Evolutionary conservation across 2,329 filamentous ascomycete species (phyloP).

Genomic region (Lachnellula subtilissima): DNA sequence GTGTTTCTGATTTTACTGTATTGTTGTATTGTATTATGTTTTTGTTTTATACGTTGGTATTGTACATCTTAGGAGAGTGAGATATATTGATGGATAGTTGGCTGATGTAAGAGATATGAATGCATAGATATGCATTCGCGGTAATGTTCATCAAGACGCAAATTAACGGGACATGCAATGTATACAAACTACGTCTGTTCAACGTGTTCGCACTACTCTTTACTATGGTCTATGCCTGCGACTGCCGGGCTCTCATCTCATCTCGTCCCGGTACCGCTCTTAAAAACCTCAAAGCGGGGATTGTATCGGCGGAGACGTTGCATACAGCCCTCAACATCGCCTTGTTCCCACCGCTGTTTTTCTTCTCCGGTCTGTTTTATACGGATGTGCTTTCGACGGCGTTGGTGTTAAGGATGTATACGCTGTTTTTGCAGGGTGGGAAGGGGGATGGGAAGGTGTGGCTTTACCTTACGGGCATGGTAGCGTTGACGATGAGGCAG

Average conservation of each 20-base stretch:
- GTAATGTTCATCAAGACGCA: constrained; percentile 35
- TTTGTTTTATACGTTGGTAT: too few relatives aligned
- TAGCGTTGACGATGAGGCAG: constrained; percentile 74
- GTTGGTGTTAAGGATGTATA: constrained; percentile 66
- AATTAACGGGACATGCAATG: constrained; percentile 33
- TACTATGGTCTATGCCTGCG: constrained; percentile 30
- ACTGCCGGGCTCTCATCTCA: constrained; percentile 24
- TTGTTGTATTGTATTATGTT: too few relatives aligned
- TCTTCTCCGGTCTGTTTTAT: constrained; percentile 94
- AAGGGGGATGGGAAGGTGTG: constrained; percentile 26
- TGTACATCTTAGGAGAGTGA: neutral
- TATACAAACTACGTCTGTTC: constrained; percentile 43
- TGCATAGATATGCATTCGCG: constrained; percentile 40
- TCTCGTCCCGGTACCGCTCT: neutral
- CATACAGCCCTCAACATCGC: constrained; percentile 73
- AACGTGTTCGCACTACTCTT: constrained; percentile 44
- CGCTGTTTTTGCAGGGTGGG: constrained; percentile 42
- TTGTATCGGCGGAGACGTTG: constrained; percentile 12
- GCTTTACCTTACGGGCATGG: constrained; percentile 50
- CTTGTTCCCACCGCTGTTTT: constrained; percentile 86
- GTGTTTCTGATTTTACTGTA: too few relatives aligned
- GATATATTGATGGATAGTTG: neutral
- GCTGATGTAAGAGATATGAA: neutral
- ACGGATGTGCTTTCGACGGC: constrained; percentile 84
- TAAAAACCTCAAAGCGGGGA: constrained; percentile 3